A percentile compares a stretch with the other conserved stretches of the same genome.
These are phyloP conservation scores for Penicillium arizonense DNA, from an alignment of 495 filamentous ascomycete species.

Conservation along the genomic window DNA sequence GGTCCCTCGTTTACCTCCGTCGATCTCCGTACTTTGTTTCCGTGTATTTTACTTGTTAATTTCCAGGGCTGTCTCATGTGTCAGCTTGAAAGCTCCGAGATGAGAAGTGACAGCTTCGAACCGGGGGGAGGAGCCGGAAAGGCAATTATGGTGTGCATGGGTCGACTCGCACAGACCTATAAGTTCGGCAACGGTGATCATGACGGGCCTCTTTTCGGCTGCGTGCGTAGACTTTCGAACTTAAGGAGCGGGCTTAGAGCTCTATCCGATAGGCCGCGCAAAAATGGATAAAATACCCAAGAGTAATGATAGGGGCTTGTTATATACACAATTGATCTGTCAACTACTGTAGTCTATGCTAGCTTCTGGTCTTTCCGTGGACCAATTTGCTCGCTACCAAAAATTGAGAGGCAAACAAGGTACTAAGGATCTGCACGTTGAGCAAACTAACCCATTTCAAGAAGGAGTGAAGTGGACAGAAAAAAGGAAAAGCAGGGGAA, in stretches of 20 bases:
- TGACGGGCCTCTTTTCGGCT: slow-evolving; percentile 12
- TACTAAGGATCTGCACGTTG: slow-evolving; percentile 9
- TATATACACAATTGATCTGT: slow-evolving; percentile 9
- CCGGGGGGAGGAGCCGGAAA: slow-evolving; percentile 5
- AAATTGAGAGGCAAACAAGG: slow-evolving; percentile 15
- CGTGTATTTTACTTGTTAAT: no score
- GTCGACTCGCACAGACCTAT: slow-evolving; percentile 25
- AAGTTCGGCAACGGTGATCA: slow-evolving; percentile 21
- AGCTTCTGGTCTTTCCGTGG: not conserved
- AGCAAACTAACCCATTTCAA: not conserved
- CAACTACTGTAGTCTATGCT: slow-evolving; percentile 1
- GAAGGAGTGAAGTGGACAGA: not conserved
- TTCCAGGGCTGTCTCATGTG: slow-evolving; percentile 1
- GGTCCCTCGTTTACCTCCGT: not conserved
- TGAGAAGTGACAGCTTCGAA: slow-evolving; percentile 22
- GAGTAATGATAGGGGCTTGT: not conserved
- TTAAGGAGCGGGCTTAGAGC: slow-evolving; percentile 1
- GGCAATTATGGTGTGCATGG: slow-evolving; percentile 29
- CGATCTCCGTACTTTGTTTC: slow-evolving; percentile 1
- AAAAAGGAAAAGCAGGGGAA: not conserved
- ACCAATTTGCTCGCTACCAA: slow-evolving; percentile 17
- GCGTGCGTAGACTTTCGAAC: slow-evolving; percentile 17
- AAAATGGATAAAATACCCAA: not conserved
- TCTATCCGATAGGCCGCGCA: slow-evolving; percentile 21
- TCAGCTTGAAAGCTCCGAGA: slow-evolving; percentile 17